A percentile compares a stretch with the other conserved stretches of the same genome.
phyloP scores from a whole-genome alignment of 2,329 filamentous ascomycete species.

The Nigrograna mackinnonii region DNA sequence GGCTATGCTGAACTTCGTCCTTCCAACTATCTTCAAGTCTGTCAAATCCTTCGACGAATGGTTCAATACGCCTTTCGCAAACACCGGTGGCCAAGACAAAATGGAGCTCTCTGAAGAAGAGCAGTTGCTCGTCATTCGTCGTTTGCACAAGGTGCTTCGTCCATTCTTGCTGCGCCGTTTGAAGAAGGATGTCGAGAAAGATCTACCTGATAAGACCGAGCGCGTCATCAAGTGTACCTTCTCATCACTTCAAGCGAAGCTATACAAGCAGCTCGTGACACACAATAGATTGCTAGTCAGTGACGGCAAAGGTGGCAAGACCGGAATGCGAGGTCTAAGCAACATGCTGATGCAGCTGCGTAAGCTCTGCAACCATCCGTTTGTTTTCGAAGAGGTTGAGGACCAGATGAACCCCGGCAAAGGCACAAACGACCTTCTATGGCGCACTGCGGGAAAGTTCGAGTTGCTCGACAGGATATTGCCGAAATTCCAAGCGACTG shows the following conservation, averaged over 20 bases:
- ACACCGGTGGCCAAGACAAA: constrained; percentile 96
- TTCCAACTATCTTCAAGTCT: constrained; percentile 99
- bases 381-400: constrained; percentile 97
- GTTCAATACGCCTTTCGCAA: constrained; percentile 99
- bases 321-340: constrained; percentile 88
- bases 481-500: constrained; percentile 88
- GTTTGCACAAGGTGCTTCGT: constrained; percentile 94
- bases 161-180: constrained; percentile 97
- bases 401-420: constrained; percentile 94
- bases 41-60: constrained; percentile 99
- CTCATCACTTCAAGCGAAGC: constrained; percentile 86
- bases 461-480: constrained; percentile 90
- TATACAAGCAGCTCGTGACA: constrained; percentile 97
- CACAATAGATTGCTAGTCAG: constrained; percentile 94
- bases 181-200: constrained; percentile 99
- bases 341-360: constrained; percentile 99
- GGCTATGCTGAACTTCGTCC: constrained; percentile 97
- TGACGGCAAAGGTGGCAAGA: constrained; percentile 94
- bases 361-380: constrained; percentile 98
- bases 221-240: constrained; percentile 99
- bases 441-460: constrained; percentile 96
- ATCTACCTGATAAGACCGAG: constrained; percentile 97
- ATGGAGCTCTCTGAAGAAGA: constrained; percentile 99
- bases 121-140: constrained; percentile 95
- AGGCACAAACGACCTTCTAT: constrained; percentile 88